Evolutionary conservation across 2,329 filamentous ascomycete species (phyloP).

Genomic region (Pseudofabraea citricarpa): DNA sequence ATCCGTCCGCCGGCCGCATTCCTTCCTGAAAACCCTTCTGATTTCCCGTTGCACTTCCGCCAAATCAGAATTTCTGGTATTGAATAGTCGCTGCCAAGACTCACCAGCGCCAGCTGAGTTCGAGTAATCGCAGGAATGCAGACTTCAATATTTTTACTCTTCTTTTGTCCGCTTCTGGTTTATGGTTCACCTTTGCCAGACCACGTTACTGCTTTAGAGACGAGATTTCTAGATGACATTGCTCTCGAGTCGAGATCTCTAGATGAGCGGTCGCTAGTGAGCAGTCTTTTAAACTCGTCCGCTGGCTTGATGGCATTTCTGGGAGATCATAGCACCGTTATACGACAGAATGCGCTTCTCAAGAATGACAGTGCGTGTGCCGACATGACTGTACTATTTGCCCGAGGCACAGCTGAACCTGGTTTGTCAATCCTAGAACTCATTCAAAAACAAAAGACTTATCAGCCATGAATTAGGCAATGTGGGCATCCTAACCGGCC

Average conservation of each 20-base stretch:
- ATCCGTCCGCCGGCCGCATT: background rate
- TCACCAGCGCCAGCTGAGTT: background rate
- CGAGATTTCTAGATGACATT: too few relatives aligned
- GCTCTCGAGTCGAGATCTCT: conserved; percentile 2
- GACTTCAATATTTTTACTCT: background rate
- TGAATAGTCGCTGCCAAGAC: background rate
- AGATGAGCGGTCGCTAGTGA: background rate
- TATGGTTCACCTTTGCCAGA: background rate
- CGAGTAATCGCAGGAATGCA: background rate
- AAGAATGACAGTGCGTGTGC: conserved; percentile 17
- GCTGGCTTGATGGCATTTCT: conserved; percentile 9
- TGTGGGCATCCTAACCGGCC: conserved; percentile 22
- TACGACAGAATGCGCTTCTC: conserved; percentile 15
- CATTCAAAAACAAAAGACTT: too few relatives aligned
- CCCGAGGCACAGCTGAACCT: conserved; percentile 19
- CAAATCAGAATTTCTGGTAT: too few relatives aligned
- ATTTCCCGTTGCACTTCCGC: too few relatives aligned
- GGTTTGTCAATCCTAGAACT: too few relatives aligned
- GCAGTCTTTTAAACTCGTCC: conserved; percentile 5
- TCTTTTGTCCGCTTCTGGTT: conserved; percentile 1
- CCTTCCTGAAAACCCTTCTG: background rate
- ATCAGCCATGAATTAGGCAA: conserved; percentile 20
- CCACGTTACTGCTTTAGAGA: background rate
- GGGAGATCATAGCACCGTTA: conserved; percentile 9
- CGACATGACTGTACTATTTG: conserved; percentile 22